These are phyloP conservation scores for Echria macrotheca DNA, from an alignment of 495 filamentous ascomycete species.

Conservation along the genomic window DNA sequence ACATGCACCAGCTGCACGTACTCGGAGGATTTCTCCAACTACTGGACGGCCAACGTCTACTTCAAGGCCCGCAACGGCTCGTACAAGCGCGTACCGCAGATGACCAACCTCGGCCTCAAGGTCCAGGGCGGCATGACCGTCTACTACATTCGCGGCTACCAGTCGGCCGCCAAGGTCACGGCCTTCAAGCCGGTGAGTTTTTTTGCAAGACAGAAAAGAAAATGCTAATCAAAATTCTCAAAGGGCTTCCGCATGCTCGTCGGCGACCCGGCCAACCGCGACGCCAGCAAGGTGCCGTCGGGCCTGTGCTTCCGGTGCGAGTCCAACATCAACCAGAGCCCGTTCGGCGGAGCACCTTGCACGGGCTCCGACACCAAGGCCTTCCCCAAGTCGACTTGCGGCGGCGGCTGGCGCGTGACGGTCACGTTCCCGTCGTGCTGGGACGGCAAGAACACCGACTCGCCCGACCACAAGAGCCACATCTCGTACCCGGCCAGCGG, in stretches of 20 bases:
- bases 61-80: slow-evolving; percentile 44
- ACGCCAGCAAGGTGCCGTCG: slow-evolving; percentile 30
- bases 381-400: slow-evolving; percentile 41
- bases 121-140: slow-evolving; percentile 42
- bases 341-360: slow-evolving; percentile 32
- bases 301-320: slow-evolving; percentile 45
- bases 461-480: slow-evolving; percentile 48
- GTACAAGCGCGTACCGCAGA: slow-evolving; percentile 36
- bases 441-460: slow-evolving; percentile 53
- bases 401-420: slow-evolving; percentile 41
- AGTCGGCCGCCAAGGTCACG: slow-evolving; percentile 28
- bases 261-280: slow-evolving; percentile 35
- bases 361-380: slow-evolving; percentile 23
- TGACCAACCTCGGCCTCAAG: slow-evolving; percentile 33
- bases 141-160: slow-evolving; percentile 34
- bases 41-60: slow-evolving; percentile 45
- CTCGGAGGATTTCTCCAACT: slow-evolving; percentile 24
- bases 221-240: no score
- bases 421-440: slow-evolving; percentile 51
- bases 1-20: slow-evolving; percentile 29
- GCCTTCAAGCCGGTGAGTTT: slow-evolving; percentile 38
- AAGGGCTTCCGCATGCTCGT: slow-evolving; percentile 52
- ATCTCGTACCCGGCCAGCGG: slow-evolving; percentile 34
- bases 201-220: not conserved
- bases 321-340: slow-evolving; percentile 26